phyloP scores from a whole-genome alignment of 2,329 filamentous ascomycete genomes.

The Diatrype stigma region DNA sequence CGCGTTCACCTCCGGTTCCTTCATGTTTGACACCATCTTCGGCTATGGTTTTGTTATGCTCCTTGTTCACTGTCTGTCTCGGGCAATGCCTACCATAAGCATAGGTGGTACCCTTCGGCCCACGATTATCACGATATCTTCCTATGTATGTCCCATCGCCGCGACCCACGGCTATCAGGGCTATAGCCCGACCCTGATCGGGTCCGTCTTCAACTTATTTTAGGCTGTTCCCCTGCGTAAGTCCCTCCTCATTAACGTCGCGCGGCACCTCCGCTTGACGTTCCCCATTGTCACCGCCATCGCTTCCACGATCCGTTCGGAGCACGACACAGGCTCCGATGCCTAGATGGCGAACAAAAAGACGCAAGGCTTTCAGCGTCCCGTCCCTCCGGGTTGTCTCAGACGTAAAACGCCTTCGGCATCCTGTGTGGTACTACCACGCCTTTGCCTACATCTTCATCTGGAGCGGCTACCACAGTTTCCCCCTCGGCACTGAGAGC shows the following conservation, averaged over 20 bases:
- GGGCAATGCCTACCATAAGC: conserved; percentile 48
- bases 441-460: conserved; percentile 50
- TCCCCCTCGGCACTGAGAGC: conserved; percentile 49
- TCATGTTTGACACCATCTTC: conserved; percentile 47
- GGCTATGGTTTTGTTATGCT: conserved; percentile 53
- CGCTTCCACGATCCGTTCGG: conserved; percentile 54
- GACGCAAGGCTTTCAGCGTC: conserved; percentile 46
- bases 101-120: conserved; percentile 50
- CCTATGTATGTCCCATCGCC: no score
- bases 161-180: no score
- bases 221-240: conserved; percentile 60
- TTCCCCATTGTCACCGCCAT: conserved; percentile 57
- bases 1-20: conserved; percentile 40
- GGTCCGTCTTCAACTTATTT: conserved; percentile 61
- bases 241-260: conserved; percentile 65
- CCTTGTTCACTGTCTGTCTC: conserved; percentile 36
- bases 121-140: conserved; percentile 23
- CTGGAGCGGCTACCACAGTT: conserved; percentile 47
- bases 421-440: conserved; percentile 57
- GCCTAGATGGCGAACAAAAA: conserved; percentile 48
- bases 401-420: conserved; percentile 52
- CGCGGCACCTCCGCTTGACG: conserved; percentile 52
- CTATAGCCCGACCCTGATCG: conserved; percentile 57
- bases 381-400: conserved; percentile 54
- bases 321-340: conserved; percentile 52